These are phyloP conservation scores for Jasminum sambac DNA, from an alignment of 257 asterid genomes.

Conservation along the genomic window DNA sequence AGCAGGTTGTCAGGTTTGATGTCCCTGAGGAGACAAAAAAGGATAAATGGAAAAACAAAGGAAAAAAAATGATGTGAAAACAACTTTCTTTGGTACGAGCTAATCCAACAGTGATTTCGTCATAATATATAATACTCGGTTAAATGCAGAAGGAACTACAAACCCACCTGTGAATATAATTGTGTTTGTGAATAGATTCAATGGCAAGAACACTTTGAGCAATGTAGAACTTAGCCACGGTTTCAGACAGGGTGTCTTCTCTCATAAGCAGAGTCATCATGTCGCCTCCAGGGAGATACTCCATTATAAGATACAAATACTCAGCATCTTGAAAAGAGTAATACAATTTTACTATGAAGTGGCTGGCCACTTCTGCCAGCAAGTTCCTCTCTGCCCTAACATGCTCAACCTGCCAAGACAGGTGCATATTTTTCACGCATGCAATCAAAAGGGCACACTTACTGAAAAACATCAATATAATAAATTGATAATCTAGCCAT, in stretches of 20 bases:
- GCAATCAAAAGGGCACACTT: conserved; percentile 4
- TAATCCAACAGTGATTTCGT: conserved; percentile 14
- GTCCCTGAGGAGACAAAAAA: conserved; percentile 54
- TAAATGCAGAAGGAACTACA: conserved; percentile 11
- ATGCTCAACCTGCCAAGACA: conserved; percentile 74
- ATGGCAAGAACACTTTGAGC: conserved; percentile 93
- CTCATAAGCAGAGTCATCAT: conserved; percentile 98
- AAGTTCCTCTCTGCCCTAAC: conserved; percentile 95
- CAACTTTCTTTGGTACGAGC: conserved; percentile 5
- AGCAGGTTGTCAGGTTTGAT: conserved; percentile 98
- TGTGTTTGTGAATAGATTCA: conserved; percentile 93
- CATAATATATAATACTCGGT: conserved; percentile 7
- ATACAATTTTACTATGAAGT: conserved; percentile 81
- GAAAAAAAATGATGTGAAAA: background rate
- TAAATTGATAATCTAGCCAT: background rate
- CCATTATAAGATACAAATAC: conserved; percentile 88
- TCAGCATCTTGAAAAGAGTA: conserved; percentile 96
- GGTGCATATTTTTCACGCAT: conserved; percentile 16
- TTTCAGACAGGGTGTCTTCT: conserved; percentile 81
- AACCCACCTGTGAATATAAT: conserved; percentile 85
- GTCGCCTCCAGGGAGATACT: conserved; percentile 98
- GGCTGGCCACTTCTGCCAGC: conserved; percentile 96
- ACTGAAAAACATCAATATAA: background rate
- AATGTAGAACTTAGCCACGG: conserved; percentile 83
- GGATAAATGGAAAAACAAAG: conserved; percentile 19